Base-by-base conservation (phyloP, 2,329 filamentous ascomycete species). In the Colletotrichum sp. region DNA sequence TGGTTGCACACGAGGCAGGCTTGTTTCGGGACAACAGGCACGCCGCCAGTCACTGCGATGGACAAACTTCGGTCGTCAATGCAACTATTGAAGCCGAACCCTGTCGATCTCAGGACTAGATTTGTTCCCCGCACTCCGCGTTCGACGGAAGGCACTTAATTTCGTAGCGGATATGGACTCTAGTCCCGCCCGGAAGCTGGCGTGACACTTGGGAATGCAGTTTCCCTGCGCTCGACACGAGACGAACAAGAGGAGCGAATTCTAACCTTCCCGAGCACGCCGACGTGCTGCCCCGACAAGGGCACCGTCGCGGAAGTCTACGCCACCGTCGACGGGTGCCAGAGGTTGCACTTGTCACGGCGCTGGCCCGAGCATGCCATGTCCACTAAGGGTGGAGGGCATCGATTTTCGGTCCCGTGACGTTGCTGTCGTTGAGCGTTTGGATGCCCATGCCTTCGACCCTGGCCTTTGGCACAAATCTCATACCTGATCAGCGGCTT, bases 61-160 rank as follows among this genome's bases (percentile, higher is more conserved):
- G 52, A 71, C 63, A 72, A 52, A 72, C 52, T 75, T 68, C 39
- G 55, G 52, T 67, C 55, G 63, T 75, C 39, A 57, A 63, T 59
- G 68, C 28, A 32, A 75, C 69, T 67, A 72, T 63, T 67, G 62
- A 63, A 63, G 52, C 34, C 36, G 68, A 72, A 67, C 39, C 68
- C 69, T 64, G 72, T 68, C 72, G 63, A 75, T 75, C 69, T 28
- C 28, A 30, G 36, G 18, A 60, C 68, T 72, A 75, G 52, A 71
- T 64, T 57, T 39, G 32, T 55, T 63, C 69, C 72, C 69, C 63
- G 69, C 72, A 63, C 55, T 63, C 69, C 55, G 44, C 39, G n/a
- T 30, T 39, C 36, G 24, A 64, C 32, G 32, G 69, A 8, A 64
- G 30, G 26, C 13, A 18, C 26, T 16, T 44, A 66, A 7, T 52